Conservation (phyloP, 306 rosid genomes). For the Hippophae gyantsensis region DNA sequence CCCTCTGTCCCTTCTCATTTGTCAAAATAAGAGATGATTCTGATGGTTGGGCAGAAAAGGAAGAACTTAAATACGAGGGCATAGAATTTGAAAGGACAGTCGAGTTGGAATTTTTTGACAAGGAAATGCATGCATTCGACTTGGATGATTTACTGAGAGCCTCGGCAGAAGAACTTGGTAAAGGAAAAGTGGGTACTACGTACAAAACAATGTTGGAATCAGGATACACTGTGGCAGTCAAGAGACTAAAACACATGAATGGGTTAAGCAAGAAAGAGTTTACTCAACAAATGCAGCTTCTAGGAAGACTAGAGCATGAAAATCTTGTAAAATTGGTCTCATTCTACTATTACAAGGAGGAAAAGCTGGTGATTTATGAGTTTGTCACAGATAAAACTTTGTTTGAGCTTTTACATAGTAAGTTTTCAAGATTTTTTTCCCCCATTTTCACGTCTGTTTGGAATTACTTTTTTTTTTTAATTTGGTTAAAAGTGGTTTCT, state of each 20-base stretch:
- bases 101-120: constrained; percentile 38
- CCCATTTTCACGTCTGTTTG: background rate
- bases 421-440: constrained; percentile 5
- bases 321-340: constrained; percentile 46
- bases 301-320: constrained; percentile 54
- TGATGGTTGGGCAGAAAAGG: constrained; percentile 35
- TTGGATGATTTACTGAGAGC: constrained; percentile 77
- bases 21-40: constrained; percentile 6
- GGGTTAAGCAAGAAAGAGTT: constrained; percentile 56
- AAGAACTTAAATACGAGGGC: constrained; percentile 19
- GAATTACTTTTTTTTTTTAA: background rate
- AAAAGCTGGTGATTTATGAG: constrained; percentile 51
- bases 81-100: constrained; percentile 30
- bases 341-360: constrained; percentile 49
- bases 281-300: constrained; percentile 50
- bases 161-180: constrained; percentile 58
- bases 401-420: constrained; percentile 64
- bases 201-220: constrained; percentile 62
- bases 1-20: too few relatives aligned
- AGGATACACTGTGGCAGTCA: constrained; percentile 45
- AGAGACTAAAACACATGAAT: constrained; percentile 48
- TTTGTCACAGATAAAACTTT: constrained; percentile 29
- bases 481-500: background rate
- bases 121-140: constrained; percentile 49
- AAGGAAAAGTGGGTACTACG: constrained; percentile 50